A percentile compares a stretch with the other conserved stretches of the same genome.
phyloP scores from a whole-genome alignment of 2,329 filamentous ascomycete genomes.

The Diaporthe velutina region DNA sequence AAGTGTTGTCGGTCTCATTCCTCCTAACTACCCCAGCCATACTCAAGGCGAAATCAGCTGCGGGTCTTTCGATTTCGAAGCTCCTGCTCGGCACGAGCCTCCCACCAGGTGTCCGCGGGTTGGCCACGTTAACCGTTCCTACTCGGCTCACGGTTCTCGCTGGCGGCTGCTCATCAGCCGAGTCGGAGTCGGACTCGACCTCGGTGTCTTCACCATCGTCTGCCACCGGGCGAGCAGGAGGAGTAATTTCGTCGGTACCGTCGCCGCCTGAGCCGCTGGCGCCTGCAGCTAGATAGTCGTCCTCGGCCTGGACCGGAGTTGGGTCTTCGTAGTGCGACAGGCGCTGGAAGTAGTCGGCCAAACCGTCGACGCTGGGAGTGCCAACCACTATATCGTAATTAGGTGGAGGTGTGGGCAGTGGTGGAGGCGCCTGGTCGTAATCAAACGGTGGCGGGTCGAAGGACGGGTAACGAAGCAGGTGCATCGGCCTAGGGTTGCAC shows the following conservation, averaged over 20 bases:
- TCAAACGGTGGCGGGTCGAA: slow-evolving; percentile 92
- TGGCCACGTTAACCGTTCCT: slow-evolving; percentile 69
- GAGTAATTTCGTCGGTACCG: neutral
- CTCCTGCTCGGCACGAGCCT: slow-evolving; percentile 68
- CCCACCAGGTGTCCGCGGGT: slow-evolving; percentile 67
- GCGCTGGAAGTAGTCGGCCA: slow-evolving; percentile 90
- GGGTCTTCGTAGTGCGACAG: slow-evolving; percentile 77
- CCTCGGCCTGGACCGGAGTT: neutral
- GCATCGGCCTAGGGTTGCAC: slow-evolving; percentile 77
- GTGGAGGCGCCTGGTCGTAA: slow-evolving; percentile 81
- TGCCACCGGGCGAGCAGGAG: slow-evolving; percentile 44
- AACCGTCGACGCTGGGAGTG: slow-evolving; percentile 72
- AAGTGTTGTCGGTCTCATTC: slow-evolving; percentile 6
- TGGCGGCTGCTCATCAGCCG: slow-evolving; percentile 49
- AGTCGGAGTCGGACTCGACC: slow-evolving; percentile 54
- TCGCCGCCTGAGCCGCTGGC: slow-evolving; percentile 21
- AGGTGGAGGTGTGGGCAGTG: slow-evolving; percentile 80
- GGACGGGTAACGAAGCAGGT: slow-evolving; percentile 84
- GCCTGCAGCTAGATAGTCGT: slow-evolving; percentile 27
- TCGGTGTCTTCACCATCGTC: slow-evolving; percentile 54
- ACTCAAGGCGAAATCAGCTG: slow-evolving; percentile 48
- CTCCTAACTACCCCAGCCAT: slow-evolving; percentile 48
- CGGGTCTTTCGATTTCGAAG: slow-evolving; percentile 65
- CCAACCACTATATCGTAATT: slow-evolving; percentile 86
- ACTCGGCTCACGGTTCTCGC: slow-evolving; percentile 62